Base-by-base conservation (phyloP, 106 monocot genomes). In the Platanthera zijinensis region DNA sequence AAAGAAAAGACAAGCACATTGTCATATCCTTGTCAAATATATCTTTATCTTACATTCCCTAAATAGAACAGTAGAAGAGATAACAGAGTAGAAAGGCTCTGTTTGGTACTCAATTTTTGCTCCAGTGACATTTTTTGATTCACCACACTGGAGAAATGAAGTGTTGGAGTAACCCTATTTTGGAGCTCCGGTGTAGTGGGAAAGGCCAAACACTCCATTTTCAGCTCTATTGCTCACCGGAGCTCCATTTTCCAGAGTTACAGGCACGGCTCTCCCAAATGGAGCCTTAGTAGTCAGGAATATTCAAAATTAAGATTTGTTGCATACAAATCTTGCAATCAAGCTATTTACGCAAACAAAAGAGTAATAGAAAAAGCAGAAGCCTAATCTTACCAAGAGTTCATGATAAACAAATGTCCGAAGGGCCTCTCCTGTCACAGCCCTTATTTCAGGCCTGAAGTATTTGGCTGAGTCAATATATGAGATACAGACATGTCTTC, bases 321-420 rank as follows among this genome's bases (percentile, higher is more conserved):
- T 12, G 48, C 67, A 67, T 30, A 3, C 1, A 67, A 25, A 32
- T 59, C 67, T 9, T 32, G 10, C 22, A 32, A 25, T 32, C 7
- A 32, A 28, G 30, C 22, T 28, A 53, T 10, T 0, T 7, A 67
- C 9, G 67, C 67, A 67, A 25, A 32, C 7, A 67, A 30, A 66
- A 25, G 19, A 25, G 11, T 67, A 67, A 8, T 30, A 67, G 28
- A 67, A 67, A 67, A 30, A 67, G 8, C 10, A 1, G 17, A 67
- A 30, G 30, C 3, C 28, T 67, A 25, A 67, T 30, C 77, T 68
- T 90, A 93, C 93, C 90, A 93, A 69, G 76, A 93, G 76, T 86
- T 90, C 86, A 84, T 93, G 93, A 75, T 93, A 93, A 71, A 93
- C 90, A 74, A 90, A 86, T 10, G 93, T 90, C 5, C 93, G 90